Evolutionary conservation across 2,329 filamentous ascomycete species (phyloP).

Genomic region (Epicoccum nigrum): DNA sequence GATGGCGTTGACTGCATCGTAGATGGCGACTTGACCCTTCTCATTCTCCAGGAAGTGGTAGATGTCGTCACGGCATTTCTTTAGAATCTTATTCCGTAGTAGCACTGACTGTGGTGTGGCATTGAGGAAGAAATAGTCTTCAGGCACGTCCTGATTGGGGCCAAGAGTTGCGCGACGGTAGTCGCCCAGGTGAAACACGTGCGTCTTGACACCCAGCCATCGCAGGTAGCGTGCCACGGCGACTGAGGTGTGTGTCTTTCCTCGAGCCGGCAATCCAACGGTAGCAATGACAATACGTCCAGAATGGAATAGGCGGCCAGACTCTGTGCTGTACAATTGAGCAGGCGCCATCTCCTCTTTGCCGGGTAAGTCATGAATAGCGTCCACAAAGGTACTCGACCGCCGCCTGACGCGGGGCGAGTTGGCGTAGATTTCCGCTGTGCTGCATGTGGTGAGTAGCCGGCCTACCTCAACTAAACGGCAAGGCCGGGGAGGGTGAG

Average conservation of each 20-base stretch:
- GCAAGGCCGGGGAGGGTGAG: constrained; percentile 26
- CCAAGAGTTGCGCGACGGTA: constrained; percentile 92
- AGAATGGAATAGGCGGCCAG: constrained; percentile 93
- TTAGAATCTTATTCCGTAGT: constrained; percentile 93
- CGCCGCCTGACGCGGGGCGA: constrained; percentile 88
- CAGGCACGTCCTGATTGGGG: constrained; percentile 80
- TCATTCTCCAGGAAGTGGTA: constrained; percentile 96
- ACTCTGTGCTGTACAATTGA: constrained; percentile 98
- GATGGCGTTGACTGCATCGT: constrained; percentile 95
- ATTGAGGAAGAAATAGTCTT: constrained; percentile 97
- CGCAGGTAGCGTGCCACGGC: constrained; percentile 92
- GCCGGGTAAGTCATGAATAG: constrained; percentile 90
- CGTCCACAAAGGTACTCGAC: constrained; percentile 96
- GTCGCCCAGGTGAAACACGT: constrained; percentile 96
- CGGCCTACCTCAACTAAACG: constrained; percentile 2
- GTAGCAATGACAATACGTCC: constrained; percentile 97
- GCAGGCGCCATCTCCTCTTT: constrained; percentile 87
- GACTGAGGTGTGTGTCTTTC: constrained; percentile 98
- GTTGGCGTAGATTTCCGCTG: constrained; percentile 89
- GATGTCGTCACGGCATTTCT: constrained; percentile 96
- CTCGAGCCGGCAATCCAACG: constrained; percentile 90
- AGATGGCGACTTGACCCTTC: constrained; percentile 97
- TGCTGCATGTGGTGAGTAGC: constrained; percentile 59
- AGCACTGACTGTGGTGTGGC: constrained; percentile 92
- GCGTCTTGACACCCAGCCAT: constrained; percentile 97